Evolutionary conservation across 805 yeast genomes (phyloP), one percentile per base, ranked within the genome.

Genomic region (Candida odintsovae): DNA sequence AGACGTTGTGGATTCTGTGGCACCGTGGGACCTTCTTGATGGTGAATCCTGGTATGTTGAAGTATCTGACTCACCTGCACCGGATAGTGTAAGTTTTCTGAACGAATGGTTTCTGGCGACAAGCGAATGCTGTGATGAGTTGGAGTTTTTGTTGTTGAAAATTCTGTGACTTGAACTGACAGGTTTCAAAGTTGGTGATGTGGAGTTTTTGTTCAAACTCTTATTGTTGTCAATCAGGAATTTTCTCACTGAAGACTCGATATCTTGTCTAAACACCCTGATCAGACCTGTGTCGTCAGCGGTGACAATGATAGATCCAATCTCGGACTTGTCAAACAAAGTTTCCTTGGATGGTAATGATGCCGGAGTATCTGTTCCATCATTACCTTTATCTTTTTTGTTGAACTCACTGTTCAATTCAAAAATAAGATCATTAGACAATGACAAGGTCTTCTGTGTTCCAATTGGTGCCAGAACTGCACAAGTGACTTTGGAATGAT

Each of bases 391-490:
- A 35, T 48, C 55, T 47, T 49, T 6, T 46, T 40, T 42, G 29
- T 55, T 46, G 22, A 59, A 54, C 28, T 67, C 66, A 41, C 60
- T 52, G 33, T 69, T 62, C 40, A 86, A 61, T 50, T 87, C 95
- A 63, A 76, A 88, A 6, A 90, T 78, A 10, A 86, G 78, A 63
- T 90, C 97, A 58, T 86, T 86, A 1, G 95, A 83, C 37, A 82
- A 67, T 40, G 84, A 82, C 37, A 90, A 63, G 13, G 83, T 67
- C 51, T 78, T 80, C 42, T 77, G 71, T 0, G 96, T 84, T 5
- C 71, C 70, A 18, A 76, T 67, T 0, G 97, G 96, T 1, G 95
- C 96, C 65, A 89, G 78, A 0, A 80, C 57, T 0, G 96, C 90
- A 35, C 77, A 80, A 38, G 92, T 90, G 29, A 89, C 86, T 31